phyloP scores from a whole-genome alignment of 2,329 filamentous ascomycete genomes.

The Epichloe gansuensis region DNA sequence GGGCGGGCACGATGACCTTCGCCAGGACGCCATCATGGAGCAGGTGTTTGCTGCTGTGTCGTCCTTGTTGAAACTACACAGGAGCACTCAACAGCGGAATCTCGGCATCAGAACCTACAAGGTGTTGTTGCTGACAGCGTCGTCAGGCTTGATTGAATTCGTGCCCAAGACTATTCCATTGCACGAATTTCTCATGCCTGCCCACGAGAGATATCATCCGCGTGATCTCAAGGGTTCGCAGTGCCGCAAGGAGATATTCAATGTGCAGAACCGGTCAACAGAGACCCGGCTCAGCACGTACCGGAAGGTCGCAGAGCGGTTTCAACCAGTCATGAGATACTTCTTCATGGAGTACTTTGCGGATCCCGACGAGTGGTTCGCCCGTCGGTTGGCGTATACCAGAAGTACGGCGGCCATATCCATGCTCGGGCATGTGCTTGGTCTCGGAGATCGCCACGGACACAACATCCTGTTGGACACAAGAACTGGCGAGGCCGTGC shows the following conservation, averaged over 20 bases:
- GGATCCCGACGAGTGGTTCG: slow-evolving; percentile 94
- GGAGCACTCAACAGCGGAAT: slow-evolving; percentile 74
- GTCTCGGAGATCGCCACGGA: slow-evolving; percentile 85
- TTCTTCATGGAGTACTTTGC: slow-evolving; percentile 95
- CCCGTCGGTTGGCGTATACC: slow-evolving; percentile 78
- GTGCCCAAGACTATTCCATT: slow-evolving; percentile 87
- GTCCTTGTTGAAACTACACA: slow-evolving; percentile 73
- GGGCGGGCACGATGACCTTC: slow-evolving; percentile 87
- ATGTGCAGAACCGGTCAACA: slow-evolving; percentile 56
- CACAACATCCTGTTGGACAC: slow-evolving; percentile 94
- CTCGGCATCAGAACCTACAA: slow-evolving; percentile 94
- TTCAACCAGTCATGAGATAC: slow-evolving; percentile 88
- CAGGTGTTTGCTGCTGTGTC: slow-evolving; percentile 97
- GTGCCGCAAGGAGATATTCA: slow-evolving; percentile 69
- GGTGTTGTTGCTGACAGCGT: slow-evolving; percentile 75
- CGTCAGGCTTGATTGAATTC: slow-evolving; percentile 91
- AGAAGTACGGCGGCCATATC: slow-evolving; percentile 89
- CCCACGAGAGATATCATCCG: slow-evolving; percentile 77
- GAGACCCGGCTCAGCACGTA: slow-evolving; percentile 65
- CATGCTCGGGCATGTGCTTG: slow-evolving; percentile 85
- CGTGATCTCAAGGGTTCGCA: slow-evolving; percentile 64
- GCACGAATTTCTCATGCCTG: slow-evolving; percentile 83
- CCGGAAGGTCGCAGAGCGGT: slow-evolving; percentile 64
- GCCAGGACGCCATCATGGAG: slow-evolving; percentile 98
- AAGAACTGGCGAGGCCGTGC: slow-evolving; percentile 82